Conservation (phyloP, 2,329 filamentous ascomycete genomes). For the Talaromyces sp. region DNA sequence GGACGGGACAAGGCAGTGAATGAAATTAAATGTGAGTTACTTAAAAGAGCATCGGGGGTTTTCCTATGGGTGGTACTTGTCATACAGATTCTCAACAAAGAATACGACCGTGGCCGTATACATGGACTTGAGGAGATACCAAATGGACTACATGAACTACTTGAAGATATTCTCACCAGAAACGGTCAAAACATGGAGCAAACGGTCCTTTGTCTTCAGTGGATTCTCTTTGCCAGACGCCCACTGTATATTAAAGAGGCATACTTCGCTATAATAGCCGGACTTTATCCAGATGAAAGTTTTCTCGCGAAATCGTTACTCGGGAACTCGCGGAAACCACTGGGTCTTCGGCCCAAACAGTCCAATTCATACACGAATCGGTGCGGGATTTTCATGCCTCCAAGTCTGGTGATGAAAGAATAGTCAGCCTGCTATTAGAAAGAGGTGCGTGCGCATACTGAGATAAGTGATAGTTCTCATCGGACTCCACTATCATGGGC, state of each 20-base stretch:
- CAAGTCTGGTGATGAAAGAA: neutral
- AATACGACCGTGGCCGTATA: slow-evolving; percentile 25
- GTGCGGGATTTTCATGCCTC: slow-evolving; percentile 38
- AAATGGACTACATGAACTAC: slow-evolving; percentile 8
- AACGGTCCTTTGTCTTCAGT: slow-evolving; percentile 9
- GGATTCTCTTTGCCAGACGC: slow-evolving; percentile 12
- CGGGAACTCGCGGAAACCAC: slow-evolving; percentile 39
- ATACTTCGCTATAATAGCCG: slow-evolving; percentile 10
- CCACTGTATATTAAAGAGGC: slow-evolving; percentile 14
- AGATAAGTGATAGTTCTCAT: neutral
- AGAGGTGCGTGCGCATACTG: neutral
- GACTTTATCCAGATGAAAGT: neutral
- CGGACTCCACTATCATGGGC: neutral
- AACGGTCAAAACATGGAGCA: slow-evolving; percentile 4
- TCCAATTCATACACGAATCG: slow-evolving; percentile 46
- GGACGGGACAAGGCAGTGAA: neutral
- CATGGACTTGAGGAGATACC: slow-evolving; percentile 33
- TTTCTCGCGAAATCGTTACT: neutral
- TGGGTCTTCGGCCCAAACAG: slow-evolving; percentile 21
- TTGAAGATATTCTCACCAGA: slow-evolving; percentile 14
- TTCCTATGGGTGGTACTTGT: slow-evolving; percentile 47
- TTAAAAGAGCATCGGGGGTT: slow-evolving; percentile 35
- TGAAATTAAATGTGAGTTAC: slow-evolving; percentile 20
- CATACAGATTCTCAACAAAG: slow-evolving; percentile 42
- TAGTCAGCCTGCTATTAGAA: slow-evolving; percentile 1